Evolutionary conservation across 345 rosid species (phyloP).

Genomic region (Garcia nutans): DNA sequence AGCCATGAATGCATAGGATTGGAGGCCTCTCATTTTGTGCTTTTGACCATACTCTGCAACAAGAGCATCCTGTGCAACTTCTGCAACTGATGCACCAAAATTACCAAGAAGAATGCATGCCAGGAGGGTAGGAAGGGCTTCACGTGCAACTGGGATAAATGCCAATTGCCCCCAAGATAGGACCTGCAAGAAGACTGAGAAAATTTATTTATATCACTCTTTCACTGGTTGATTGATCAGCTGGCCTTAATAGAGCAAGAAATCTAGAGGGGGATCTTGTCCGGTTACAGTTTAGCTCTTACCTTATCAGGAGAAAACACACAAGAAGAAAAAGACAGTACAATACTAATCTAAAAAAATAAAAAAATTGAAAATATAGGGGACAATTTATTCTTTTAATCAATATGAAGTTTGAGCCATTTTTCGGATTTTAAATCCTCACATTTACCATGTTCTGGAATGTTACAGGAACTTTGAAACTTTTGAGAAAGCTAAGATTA

Average conservation of each 20-base stretch:
- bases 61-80: conserved; percentile 88
- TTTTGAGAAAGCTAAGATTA: neutral
- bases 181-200: conserved; percentile 68
- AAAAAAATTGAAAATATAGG: neutral
- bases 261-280: neutral
- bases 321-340: neutral
- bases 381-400: neutral
- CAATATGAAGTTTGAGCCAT: neutral
- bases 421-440: neutral
- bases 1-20: conserved; percentile 87
- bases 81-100: conserved; percentile 79
- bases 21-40: conserved; percentile 52
- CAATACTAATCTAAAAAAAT: neutral
- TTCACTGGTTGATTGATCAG: conserved; percentile 5
- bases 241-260: neutral
- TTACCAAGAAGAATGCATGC: conserved; percentile 68
- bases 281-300: neutral
- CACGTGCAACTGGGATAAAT: conserved; percentile 50
- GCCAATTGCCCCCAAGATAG: conserved; percentile 84
- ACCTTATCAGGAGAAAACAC: neutral
- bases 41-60: conserved; percentile 80
- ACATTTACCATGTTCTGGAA: neutral
- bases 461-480: neutral
- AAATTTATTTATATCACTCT: conserved; percentile 14
- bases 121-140: conserved; percentile 64